phyloP scores from a whole-genome alignment of 106 monocot genomes.

The Dendrobium huoshanense region DNA sequence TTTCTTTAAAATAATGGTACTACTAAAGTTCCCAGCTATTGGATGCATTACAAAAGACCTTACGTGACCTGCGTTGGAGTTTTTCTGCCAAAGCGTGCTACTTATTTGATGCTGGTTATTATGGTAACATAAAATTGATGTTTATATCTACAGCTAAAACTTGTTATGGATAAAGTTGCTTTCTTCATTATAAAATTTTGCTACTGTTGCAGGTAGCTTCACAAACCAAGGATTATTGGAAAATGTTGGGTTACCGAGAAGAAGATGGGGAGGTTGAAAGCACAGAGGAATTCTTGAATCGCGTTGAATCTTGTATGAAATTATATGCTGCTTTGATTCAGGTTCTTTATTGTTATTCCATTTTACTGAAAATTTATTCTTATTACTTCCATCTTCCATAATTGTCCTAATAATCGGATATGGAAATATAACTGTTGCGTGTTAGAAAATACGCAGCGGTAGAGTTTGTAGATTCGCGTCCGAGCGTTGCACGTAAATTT shows the following conservation, averaged over 20 bases:
- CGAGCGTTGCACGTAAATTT: no score
- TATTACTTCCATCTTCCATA: no score
- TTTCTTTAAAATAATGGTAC: no score
- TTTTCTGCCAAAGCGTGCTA: neutral
- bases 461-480: no score
- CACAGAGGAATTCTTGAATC: slow-evolving; percentile 46
- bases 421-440: no score
- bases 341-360: slow-evolving; percentile 22
- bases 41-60: no score
- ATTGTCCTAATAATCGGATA: no score
- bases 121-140: neutral
- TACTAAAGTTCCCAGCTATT: no score
- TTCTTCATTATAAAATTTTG: neutral
- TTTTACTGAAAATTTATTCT: no score
- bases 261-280: slow-evolving; percentile 66
- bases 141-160: neutral
- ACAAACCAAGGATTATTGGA: slow-evolving; percentile 55
- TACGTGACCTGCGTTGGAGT: no score
- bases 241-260: slow-evolving; percentile 70
- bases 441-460: no score
- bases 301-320: slow-evolving; percentile 60
- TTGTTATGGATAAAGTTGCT: neutral
- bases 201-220: slow-evolving; percentile 18
- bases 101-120: neutral
- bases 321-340: slow-evolving; percentile 82